Percentiles rank a stretch among this genome's conserved stretches.
phyloP scores from a whole-genome alignment of 768 basidiomycete genomes.

The Hydnum rufescens region DNA sequence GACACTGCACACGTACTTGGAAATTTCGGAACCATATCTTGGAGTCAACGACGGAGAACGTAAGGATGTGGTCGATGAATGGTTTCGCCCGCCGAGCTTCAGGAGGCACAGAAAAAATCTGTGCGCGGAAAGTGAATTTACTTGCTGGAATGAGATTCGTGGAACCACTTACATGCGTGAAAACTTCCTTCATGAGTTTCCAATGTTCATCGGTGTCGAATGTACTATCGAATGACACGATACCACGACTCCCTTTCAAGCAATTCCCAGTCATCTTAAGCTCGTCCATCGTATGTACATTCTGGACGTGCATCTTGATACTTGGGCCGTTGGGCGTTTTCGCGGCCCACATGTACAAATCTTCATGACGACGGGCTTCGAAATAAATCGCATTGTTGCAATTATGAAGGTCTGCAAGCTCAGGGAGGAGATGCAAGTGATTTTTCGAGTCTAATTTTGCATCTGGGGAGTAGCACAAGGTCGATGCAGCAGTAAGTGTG shows the following conservation, averaged over 20 bases:
- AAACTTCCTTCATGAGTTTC: slow-evolving; percentile 74
- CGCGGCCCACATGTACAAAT: slow-evolving; percentile 89
- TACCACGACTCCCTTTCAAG: slow-evolving; percentile 80
- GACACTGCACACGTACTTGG: slow-evolving; percentile 42
- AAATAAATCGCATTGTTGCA: slow-evolving; percentile 97
- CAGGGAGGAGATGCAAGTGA: slow-evolving; percentile 77
- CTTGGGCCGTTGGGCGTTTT: slow-evolving; percentile 97
- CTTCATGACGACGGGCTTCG: slow-evolving; percentile 87
- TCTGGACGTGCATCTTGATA: slow-evolving; percentile 94
- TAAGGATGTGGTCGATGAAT: slow-evolving; percentile 93
- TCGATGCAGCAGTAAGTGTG: background rate
- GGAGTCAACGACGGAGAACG: slow-evolving; percentile 84
- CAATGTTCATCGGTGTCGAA: slow-evolving; percentile 85
- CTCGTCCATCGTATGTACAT: slow-evolving; percentile 99
- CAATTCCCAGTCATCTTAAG: slow-evolving; percentile 99
- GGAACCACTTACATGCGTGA: slow-evolving; percentile 60
- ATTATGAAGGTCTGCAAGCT: slow-evolving; percentile 90
- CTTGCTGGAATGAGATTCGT: background rate
- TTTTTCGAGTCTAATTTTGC: slow-evolving; percentile 96
- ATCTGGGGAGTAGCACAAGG: slow-evolving; percentile 29
- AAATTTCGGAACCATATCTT: slow-evolving; percentile 99
- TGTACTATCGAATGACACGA: slow-evolving; percentile 77
- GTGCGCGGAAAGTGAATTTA: background rate
- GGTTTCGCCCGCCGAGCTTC: slow-evolving; percentile 84
- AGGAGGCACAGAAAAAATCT: slow-evolving; percentile 93